Conservation (phyloP, 352 stramenopile species). For the Phytophthora pinifolia region DNA sequence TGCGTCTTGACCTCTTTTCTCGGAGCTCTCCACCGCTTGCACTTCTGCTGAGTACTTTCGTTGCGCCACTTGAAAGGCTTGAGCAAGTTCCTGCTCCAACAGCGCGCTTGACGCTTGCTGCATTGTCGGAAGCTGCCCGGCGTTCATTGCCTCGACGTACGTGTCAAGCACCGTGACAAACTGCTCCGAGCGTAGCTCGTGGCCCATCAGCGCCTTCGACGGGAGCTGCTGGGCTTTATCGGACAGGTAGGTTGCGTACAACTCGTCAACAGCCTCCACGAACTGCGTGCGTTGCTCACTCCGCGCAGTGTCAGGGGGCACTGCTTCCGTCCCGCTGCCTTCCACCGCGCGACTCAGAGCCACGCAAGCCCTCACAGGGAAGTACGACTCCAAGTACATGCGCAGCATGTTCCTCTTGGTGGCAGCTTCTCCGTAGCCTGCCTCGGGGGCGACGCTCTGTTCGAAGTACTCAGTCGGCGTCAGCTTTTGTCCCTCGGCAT, state of each 20-base stretch:
- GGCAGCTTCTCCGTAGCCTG: conserved; percentile 57
- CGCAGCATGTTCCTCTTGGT: conserved; percentile 49
- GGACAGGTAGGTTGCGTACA: conserved; percentile 50
- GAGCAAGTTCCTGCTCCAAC: conserved; percentile 38
- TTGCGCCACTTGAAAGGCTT: conserved; percentile 32
- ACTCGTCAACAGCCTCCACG: conserved; percentile 50
- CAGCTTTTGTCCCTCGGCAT: conserved; percentile 42
- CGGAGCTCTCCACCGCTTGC: neutral
- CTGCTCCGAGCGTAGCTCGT: conserved; percentile 35
- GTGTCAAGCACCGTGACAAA: conserved; percentile 41
- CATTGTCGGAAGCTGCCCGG: conserved; percentile 42
- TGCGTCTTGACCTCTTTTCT: conserved; percentile 1
- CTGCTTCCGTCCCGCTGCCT: conserved; percentile 18
- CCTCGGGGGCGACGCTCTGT: conserved; percentile 41
- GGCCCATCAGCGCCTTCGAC: conserved; percentile 46
- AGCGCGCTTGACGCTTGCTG: conserved; percentile 42
- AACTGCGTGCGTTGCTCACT: conserved; percentile 52
- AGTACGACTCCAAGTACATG: conserved; percentile 64
- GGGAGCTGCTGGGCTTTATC: conserved; percentile 35
- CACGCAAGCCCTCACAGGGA: conserved; percentile 41
- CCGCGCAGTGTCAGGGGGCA: conserved; percentile 13
- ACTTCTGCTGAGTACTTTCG: conserved; percentile 28
- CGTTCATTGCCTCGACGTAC: conserved; percentile 52
- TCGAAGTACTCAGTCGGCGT: conserved; percentile 57
- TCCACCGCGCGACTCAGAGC: conserved; percentile 54